Percentiles rank a stretch among this genome's conserved stretches.
phyloP scores from a whole-genome alignment of 1,284 basidiomycete genomes.

The Heterobasidion parviporum region DNA sequence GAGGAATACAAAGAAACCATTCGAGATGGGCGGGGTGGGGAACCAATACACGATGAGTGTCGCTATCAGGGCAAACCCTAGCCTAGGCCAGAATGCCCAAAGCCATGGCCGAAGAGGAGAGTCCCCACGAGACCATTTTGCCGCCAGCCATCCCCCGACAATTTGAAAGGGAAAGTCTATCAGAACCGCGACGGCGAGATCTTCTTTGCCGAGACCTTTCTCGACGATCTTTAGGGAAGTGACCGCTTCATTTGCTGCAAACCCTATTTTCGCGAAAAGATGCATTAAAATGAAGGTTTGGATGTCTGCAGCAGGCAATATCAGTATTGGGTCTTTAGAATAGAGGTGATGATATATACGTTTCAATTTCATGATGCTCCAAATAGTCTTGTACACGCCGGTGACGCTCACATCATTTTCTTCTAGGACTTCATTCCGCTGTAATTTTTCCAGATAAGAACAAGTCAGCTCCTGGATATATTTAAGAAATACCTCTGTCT shows the following conservation, averaged over 20 bases:
- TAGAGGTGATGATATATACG: conserved; percentile 46
- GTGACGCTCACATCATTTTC: conserved; percentile 87
- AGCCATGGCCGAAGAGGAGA: conserved; percentile 83
- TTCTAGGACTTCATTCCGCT: conserved; percentile 68
- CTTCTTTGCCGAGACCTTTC: conserved; percentile 93
- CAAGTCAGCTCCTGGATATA: background rate
- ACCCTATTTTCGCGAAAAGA: conserved; percentile 91
- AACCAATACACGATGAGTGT: conserved; percentile 82
- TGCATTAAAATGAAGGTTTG: conserved; percentile 87
- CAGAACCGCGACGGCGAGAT: conserved; percentile 89
- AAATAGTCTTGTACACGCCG: conserved; percentile 91
- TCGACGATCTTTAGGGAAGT: conserved; percentile 95
- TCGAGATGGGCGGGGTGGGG: conserved; percentile 68
- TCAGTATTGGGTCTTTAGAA: background rate
- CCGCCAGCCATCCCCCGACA: conserved; percentile 92
- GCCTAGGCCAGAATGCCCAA: conserved; percentile 84
- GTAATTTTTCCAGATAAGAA: background rate
- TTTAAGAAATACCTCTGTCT: conserved; percentile 65
- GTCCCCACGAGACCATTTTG: conserved; percentile 80
- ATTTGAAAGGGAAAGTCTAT: conserved; percentile 99
- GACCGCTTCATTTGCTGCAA: conserved; percentile 91
- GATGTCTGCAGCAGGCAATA: conserved; percentile 53
- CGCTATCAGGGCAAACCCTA: conserved; percentile 67
- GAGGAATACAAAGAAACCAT: conserved; percentile 78
- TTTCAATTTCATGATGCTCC: conserved; percentile 86